Evolutionary conservation across 768 basidiomycete species (phyloP), one percentile per base, ranked within the genome.

Genomic region (Neoboletus brunneissimus): DNA sequence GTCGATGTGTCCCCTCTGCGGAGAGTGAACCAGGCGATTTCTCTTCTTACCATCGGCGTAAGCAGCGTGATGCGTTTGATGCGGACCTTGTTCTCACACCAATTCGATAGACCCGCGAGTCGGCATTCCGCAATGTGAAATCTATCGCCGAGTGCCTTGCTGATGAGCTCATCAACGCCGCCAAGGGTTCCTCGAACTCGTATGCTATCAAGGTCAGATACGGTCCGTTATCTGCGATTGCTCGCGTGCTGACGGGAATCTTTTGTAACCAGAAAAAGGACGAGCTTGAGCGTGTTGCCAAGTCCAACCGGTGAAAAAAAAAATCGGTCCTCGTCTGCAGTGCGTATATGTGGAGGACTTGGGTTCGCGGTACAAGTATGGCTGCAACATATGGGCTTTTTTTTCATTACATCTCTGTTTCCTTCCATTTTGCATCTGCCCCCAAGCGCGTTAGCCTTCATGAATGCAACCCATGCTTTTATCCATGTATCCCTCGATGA

Each of bases 101-200:
- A 32, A 35, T 46, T 45, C 22, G 57, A 27, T 64, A 97, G 94
- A 97, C 96, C 61, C 97, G 97, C 72, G 97, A 99, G 79, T 98
- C 96, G 45, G 94, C 97, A 51, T 99, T 99, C 94, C 93, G 97
- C 77, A 99, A 99, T 80, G 92, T 98, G 69, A 99, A 99, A 79
- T 97, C 94, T 58, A 89, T 99, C 67, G 94, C 97, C 58, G 96
- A 98, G 80, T 98, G 96, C 79, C 84, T 98, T 51, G 96, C 97
- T 58, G 97, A 98, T 74, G 97, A 99, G 76, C 89, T 98, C 70
- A 98, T 98, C 84, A 99, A 99, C 76, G 97, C 97, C 52, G 97
- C 96, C 63, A 98, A 99, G 82, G 97, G 97, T 62, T 98, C 97
- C 48, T 98, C 95, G 70, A 99, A 99, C 89, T 98, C 96, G 53